Conservation (phyloP, 2,329 filamentous ascomycete genomes). For the Furcasterigmium sp. region DNA sequence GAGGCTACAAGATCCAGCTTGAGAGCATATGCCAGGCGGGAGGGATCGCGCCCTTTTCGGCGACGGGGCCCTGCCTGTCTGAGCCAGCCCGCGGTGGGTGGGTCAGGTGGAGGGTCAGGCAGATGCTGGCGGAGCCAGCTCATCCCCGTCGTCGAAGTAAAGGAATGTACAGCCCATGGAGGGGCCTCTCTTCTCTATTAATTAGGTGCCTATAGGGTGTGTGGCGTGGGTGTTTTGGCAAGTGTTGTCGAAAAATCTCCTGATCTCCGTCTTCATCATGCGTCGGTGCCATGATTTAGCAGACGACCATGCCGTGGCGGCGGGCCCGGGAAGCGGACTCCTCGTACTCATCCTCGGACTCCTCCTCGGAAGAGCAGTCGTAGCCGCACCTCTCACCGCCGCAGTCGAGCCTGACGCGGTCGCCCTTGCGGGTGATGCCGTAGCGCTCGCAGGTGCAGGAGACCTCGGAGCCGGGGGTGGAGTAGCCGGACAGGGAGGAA, state of each 20-base stretch:
- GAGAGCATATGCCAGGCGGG: conserved; percentile 20
- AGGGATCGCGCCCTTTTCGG: conserved; percentile 9
- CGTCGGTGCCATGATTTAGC: conserved; percentile 13
- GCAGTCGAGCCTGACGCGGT: conserved; percentile 94
- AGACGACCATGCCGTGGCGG: conserved; percentile 60
- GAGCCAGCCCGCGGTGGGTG: conserved; percentile 20
- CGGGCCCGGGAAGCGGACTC: conserved; percentile 42
- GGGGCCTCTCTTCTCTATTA: conserved; percentile 9
- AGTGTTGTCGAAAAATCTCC: too few relatives aligned
- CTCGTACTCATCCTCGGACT: conserved; percentile 37
- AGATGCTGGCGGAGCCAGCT: too few relatives aligned
- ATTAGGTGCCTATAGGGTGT: too few relatives aligned
- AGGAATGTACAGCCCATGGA: conserved; percentile 26
- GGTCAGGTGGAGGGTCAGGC: conserved; percentile 9
- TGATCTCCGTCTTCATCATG: too few relatives aligned
- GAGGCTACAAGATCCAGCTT: conserved; percentile 38
- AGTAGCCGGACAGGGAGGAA: conserved; percentile 72
- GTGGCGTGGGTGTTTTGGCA: too few relatives aligned
- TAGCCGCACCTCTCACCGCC: conserved; percentile 84
- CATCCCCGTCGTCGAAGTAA: conserved; percentile 8
- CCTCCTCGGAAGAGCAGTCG: conserved; percentile 65
- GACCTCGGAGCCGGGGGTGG: conserved; percentile 70
- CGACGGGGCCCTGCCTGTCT: background rate
- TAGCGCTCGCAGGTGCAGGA: conserved; percentile 93
- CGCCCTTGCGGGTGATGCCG: conserved; percentile 88